Base-by-base conservation (phyloP, 192 early-diverging fungal species). In the Coemansia aciculifera region DNA sequence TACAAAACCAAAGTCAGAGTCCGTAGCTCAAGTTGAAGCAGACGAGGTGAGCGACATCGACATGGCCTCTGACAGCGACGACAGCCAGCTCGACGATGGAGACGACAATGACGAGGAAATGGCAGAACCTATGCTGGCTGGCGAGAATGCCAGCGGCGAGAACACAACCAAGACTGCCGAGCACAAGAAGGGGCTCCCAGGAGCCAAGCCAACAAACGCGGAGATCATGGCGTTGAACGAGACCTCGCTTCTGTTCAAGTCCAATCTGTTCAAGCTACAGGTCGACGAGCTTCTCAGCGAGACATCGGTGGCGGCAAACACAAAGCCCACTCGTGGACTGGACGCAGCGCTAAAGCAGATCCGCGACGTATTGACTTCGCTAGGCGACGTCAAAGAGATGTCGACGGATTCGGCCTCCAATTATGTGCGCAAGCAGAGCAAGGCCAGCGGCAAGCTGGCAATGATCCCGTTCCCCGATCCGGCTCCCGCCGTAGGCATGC, bases 201-300 rank as follows among this genome's bases (percentile, higher is more conserved):
- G 29, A 1, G 38, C 57, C 23, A 67, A 49, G 24, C 90, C 90
- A 2, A 90, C 91, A 12, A 89, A 87, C 63, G 90, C 91, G 8
- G 95, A 98, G 77, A 87, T 98, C 34, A 89, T 92, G 72, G 87
- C 87, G 54, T 74, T 96, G 66, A 90, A 89, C 78, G 93, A 96
- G 62, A 90, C 92, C 0, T 85, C 88, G 5, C 86, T 92, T 63
- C 77, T 97, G 49, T 93, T 90, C 84, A 94, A 96, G 66, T 90
- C 90, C 49, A 96, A 96, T 77, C 85, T 98, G 62, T 95, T 96
- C 85, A 91, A 90, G 76, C 82, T 98, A 43, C 93, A 97, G 84
- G 85, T 90, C 62, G 69, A 76, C 63, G 67, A 73, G 63, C 68
- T 85, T 62, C 70, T 77, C 24, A 32, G 36, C 31, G 76, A 83